Conservation (phyloP, 768 basidiomycete genomes). For the Holtermannia corniformis region DNA sequence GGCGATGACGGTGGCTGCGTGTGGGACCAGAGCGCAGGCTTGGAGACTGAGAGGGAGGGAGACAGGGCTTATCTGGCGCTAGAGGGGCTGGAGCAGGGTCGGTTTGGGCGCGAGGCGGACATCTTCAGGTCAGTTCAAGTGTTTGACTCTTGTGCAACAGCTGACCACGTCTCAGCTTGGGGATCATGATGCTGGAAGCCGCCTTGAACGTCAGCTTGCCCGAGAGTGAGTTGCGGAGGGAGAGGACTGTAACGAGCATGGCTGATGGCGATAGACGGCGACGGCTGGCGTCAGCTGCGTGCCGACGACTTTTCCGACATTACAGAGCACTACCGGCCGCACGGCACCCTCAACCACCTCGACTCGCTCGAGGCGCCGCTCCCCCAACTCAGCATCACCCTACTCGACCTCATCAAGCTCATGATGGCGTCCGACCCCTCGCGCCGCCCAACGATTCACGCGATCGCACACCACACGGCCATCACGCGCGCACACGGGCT, state of each 20-base stretch:
- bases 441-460: slow-evolving; percentile 10
- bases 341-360: background rate
- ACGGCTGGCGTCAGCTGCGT: slow-evolving; percentile 87
- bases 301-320: slow-evolving; percentile 72
- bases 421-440: slow-evolving; percentile 27
- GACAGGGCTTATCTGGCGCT: slow-evolving; percentile 95
- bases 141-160: background rate
- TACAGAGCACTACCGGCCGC: slow-evolving; percentile 19
- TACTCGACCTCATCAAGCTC: slow-evolving; percentile 20
- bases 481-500: slow-evolving; percentile 1
- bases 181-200: slow-evolving; percentile 90
- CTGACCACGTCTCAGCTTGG: slow-evolving; percentile 53
- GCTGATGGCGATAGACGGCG: slow-evolving; percentile 53
- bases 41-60: slow-evolving; percentile 60
- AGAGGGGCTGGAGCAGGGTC: slow-evolving; percentile 73
- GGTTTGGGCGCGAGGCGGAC: slow-evolving; percentile 85
- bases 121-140: slow-evolving; percentile 69
- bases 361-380: slow-evolving; percentile 1
- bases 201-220: slow-evolving; percentile 93
- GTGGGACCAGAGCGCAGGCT: slow-evolving; percentile 6
- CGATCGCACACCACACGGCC: slow-evolving; percentile 7
- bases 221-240: slow-evolving; percentile 67
- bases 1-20: slow-evolving; percentile 22
- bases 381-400: slow-evolving; percentile 12
- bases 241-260: background rate